Percentiles rank a stretch among this genome's conserved stretches.
These are phyloP conservation scores for Diaporthe caulivora DNA, from an alignment of 2,329 filamentous ascomycete genomes.

Conservation along the genomic window DNA sequence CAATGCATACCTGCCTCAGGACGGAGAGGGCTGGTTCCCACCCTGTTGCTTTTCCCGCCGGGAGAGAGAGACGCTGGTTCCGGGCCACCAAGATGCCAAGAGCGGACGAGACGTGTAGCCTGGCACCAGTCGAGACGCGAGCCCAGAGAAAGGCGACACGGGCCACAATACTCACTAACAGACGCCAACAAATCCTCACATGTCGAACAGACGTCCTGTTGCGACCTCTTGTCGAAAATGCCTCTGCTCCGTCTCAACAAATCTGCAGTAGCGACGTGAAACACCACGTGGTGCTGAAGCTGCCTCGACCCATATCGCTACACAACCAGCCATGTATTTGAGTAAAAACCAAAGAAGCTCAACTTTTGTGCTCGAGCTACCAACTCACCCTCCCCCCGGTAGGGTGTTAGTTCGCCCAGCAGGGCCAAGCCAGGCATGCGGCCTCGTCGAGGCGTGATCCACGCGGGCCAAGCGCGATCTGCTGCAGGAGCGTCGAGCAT, in stretches of 20 bases:
- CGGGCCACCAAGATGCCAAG: neutral
- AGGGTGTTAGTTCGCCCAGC: neutral
- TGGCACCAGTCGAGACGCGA: conserved; percentile 7
- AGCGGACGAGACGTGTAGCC: neutral
- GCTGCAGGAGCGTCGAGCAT: conserved; percentile 21
- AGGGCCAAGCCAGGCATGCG: conserved; percentile 5
- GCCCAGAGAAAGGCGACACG: neutral
- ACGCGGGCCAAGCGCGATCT: conserved; percentile 23
- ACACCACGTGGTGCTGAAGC: neutral
- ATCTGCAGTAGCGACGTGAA: neutral
- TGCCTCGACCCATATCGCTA: no score
- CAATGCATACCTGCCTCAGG: neutral
- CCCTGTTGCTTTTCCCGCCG: neutral
- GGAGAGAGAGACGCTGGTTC: neutral
- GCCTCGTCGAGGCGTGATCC: conserved; percentile 11
- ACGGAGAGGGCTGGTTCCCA: neutral
- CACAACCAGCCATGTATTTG: neutral
- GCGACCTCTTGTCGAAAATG: neutral
- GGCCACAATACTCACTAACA: neutral
- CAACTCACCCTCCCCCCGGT: no score
- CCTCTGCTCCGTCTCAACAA: neutral
- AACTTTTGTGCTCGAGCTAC: no score
- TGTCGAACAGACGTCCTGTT: neutral
- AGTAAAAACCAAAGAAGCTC: neutral
- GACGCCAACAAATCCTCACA: neutral